Conservation (phyloP, 2,329 filamentous ascomycete genomes). For the Paraconiothyrium brasiliense region DNA sequence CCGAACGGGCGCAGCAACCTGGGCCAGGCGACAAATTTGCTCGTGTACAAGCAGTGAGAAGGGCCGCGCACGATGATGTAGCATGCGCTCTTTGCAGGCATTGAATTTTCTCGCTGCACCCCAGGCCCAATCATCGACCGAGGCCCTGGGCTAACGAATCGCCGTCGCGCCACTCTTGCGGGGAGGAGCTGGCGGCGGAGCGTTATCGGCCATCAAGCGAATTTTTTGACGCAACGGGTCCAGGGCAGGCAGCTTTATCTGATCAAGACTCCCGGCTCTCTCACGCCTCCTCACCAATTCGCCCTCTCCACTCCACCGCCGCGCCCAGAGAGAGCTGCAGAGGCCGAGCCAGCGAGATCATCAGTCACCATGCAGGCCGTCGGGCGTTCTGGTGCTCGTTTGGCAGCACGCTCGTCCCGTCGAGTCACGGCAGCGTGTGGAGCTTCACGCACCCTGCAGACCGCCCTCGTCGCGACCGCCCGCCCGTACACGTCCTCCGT, state of each 20-base stretch:
- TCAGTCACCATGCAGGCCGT: slow-evolving; percentile 49
- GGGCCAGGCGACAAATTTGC: neutral
- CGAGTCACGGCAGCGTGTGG: slow-evolving; percentile 40
- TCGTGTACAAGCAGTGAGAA: neutral
- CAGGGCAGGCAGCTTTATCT: slow-evolving; percentile 23
- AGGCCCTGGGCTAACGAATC: slow-evolving; percentile 26
- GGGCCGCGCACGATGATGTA: neutral
- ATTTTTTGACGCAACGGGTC: slow-evolving; percentile 15
- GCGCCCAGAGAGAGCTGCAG: slow-evolving; percentile 30
- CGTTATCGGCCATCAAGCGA: slow-evolving; percentile 39
- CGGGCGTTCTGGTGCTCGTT: slow-evolving; percentile 48
- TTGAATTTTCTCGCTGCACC: slow-evolving; percentile 13
- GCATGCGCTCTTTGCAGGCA: slow-evolving; percentile 1
- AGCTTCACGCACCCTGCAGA: slow-evolving; percentile 39
- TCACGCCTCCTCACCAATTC: slow-evolving; percentile 31
- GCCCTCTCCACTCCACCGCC: slow-evolving; percentile 25
- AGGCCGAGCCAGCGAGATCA: slow-evolving; percentile 32
- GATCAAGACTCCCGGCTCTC: slow-evolving; percentile 24
- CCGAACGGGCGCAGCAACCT: neutral
- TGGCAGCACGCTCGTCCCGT: slow-evolving; percentile 47
- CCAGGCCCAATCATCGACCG: slow-evolving; percentile 12
- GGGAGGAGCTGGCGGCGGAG: slow-evolving; percentile 22
- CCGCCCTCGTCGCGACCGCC: slow-evolving; percentile 42
- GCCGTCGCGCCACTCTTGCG: slow-evolving; percentile 29
- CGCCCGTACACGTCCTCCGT: slow-evolving; percentile 45